Evolutionary conservation across 2,329 filamentous ascomycete species (phyloP).

Genomic region (Aspergillus sp.): DNA sequence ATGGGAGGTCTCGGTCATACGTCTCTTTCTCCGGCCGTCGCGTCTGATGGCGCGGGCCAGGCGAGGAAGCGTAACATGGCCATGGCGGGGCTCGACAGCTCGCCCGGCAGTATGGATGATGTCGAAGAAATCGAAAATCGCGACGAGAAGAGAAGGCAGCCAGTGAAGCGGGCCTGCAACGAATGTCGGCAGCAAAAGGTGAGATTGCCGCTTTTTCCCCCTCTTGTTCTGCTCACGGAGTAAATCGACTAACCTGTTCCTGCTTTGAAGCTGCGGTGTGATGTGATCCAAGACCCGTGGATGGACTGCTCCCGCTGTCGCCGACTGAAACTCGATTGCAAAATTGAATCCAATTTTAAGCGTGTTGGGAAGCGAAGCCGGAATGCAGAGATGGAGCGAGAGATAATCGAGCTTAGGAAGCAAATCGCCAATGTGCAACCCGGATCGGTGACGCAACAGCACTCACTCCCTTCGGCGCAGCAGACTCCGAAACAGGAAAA

Average conservation of each 20-base stretch:
- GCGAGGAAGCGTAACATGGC: slow-evolving; percentile 45
- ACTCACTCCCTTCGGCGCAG: slow-evolving; percentile 24
- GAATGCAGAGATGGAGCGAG: slow-evolving; percentile 64
- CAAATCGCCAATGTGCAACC: slow-evolving; percentile 43
- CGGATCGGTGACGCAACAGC: slow-evolving; percentile 24
- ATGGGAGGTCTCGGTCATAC: slow-evolving; percentile 36
- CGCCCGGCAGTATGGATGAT: slow-evolving; percentile 48
- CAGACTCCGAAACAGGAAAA: slow-evolving; percentile 37
- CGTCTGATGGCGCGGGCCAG: slow-evolving; percentile 29
- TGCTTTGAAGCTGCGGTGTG: slow-evolving; percentile 60
- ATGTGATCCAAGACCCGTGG: slow-evolving; percentile 66
- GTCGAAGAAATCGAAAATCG: slow-evolving; percentile 44
- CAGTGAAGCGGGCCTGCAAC: slow-evolving; percentile 65
- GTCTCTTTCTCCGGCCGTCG: slow-evolving; percentile 26
- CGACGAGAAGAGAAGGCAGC: slow-evolving; percentile 46
- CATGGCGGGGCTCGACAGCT: slow-evolving; percentile 47
- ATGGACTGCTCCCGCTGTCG: slow-evolving; percentile 61
- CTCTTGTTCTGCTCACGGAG: not conserved
- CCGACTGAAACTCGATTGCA: slow-evolving; percentile 63
- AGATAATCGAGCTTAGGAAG: slow-evolving; percentile 53
- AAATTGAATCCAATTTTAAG: slow-evolving; percentile 69
- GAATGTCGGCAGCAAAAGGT: slow-evolving; percentile 71
- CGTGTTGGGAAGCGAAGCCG: slow-evolving; percentile 65
- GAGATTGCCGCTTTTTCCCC: slow-evolving; percentile 12
- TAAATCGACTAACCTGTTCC: slow-evolving; percentile 8